Conservation (phyloP, 2,329 filamentous ascomycete genomes). For the Raffaelea albimanens region DNA sequence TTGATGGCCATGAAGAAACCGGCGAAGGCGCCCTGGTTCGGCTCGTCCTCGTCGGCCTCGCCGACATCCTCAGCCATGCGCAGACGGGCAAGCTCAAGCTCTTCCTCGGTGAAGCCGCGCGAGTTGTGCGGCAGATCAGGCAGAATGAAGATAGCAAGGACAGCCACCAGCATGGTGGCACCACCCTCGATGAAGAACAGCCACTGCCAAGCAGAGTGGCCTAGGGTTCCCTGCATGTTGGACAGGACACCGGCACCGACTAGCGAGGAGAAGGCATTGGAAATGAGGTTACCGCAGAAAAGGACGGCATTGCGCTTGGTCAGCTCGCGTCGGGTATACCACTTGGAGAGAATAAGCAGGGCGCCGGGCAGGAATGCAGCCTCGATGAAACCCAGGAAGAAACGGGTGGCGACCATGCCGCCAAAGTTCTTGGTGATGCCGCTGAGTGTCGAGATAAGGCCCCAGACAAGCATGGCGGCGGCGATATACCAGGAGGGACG, state of each 20-base stretch:
- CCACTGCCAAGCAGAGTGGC: slow-evolving; percentile 34
- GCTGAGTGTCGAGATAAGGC: slow-evolving; percentile 5
- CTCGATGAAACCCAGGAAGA: slow-evolving; percentile 7
- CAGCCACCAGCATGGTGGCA: slow-evolving; percentile 42
- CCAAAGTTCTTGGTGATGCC: background rate
- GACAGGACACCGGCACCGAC: slow-evolving; percentile 35
- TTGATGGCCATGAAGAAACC: slow-evolving; percentile 47
- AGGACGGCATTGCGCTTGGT: slow-evolving; percentile 10
- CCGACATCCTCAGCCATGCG: slow-evolving; percentile 47
- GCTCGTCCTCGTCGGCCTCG: slow-evolving; percentile 40
- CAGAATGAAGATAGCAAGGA: slow-evolving; percentile 53
- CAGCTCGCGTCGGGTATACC: slow-evolving; percentile 6
- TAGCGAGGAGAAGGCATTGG: slow-evolving; percentile 6
- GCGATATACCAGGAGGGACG: slow-evolving; percentile 10
- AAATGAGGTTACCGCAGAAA: slow-evolving; percentile 7
- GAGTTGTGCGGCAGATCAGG: slow-evolving; percentile 52
- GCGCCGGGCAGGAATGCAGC: slow-evolving; percentile 3
- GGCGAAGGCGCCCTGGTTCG: slow-evolving; percentile 37
- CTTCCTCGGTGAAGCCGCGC: slow-evolving; percentile 46
- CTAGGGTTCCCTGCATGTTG: slow-evolving; percentile 45
- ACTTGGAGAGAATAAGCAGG: slow-evolving; percentile 10
- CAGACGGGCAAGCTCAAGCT: slow-evolving; percentile 41
- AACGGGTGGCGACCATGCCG: slow-evolving; percentile 12
- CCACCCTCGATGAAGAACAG: slow-evolving; percentile 44
- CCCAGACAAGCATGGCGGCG: slow-evolving; percentile 8